Percentiles rank a stretch among this genome's conserved stretches.
Conservation (phyloP, 2,329 filamentous ascomycete species). For the Sporothrix pseudoabietina region DNA sequence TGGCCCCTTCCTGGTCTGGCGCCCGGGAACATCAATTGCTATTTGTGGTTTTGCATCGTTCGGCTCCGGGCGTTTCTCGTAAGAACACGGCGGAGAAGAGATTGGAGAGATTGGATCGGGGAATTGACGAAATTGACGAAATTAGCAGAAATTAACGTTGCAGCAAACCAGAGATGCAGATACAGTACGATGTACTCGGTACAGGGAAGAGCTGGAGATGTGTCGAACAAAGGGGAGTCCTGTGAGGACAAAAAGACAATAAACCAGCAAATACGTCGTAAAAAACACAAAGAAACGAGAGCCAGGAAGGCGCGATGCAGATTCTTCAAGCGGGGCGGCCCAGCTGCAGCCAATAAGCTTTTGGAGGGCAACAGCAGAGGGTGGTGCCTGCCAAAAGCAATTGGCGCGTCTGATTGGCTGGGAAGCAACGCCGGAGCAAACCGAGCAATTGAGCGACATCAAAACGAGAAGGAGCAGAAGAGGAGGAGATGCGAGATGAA, state of each 20-base stretch:
- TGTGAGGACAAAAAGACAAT: background rate
- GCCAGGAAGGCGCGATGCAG: conserved; percentile 20
- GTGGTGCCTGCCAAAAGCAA: background rate
- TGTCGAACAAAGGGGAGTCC: background rate
- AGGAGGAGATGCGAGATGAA: background rate
- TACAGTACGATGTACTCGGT: background rate
- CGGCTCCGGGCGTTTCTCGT: conserved; percentile 23
- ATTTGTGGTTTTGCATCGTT: background rate
- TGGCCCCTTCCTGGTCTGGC: background rate
- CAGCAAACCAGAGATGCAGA: background rate
- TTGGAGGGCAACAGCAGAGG: too few species aligned
- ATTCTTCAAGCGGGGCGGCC: conserved; percentile 15
- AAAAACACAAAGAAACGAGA: background rate
- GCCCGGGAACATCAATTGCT: background rate
- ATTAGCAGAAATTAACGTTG: conserved; percentile 11
- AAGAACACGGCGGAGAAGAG: background rate
- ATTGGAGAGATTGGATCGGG: background rate
- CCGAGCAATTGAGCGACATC: conserved; percentile 24
- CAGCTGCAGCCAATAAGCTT: background rate
- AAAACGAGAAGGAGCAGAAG: background rate
- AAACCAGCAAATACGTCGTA: background rate
- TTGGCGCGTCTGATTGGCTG: conserved; percentile 21
- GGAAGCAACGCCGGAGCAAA: conserved; percentile 23
- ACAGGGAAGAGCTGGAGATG: background rate
- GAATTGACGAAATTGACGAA: background rate